Conservation (phyloP, 1,284 basidiomycete genomes). For the Microbotryum silenes-acaulis region DNA sequence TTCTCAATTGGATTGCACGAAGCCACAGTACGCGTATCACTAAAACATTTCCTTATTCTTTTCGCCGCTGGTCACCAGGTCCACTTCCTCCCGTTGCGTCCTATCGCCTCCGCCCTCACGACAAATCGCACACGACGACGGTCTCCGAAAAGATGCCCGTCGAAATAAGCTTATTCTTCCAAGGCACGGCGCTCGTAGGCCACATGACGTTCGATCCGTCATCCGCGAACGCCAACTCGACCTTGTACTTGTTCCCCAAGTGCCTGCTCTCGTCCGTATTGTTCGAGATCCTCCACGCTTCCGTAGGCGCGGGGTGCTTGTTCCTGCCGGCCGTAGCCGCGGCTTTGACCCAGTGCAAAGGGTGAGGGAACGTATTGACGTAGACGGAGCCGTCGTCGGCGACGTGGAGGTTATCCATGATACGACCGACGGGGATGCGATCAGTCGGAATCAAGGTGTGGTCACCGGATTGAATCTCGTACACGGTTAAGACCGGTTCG, state of each 20-base stretch:
- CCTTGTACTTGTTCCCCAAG: slow-evolving; percentile 18
- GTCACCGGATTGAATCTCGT: slow-evolving; percentile 21
- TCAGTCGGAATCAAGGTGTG: slow-evolving; percentile 22
- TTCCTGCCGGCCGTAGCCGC: slow-evolving; percentile 10
- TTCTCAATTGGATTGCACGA: too few relatives aligned
- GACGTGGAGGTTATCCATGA: slow-evolving; percentile 32
- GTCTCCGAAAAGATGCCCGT: slow-evolving; percentile 21
- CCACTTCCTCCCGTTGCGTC: background rate
- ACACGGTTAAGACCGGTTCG: slow-evolving; percentile 19
- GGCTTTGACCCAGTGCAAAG: slow-evolving; percentile 13
- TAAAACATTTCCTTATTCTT: too few relatives aligned
- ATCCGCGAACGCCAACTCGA: slow-evolving; percentile 25
- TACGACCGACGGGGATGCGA: slow-evolving; percentile 7
- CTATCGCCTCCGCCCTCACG: background rate
- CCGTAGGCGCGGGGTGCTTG: background rate
- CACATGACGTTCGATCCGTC: slow-evolving; percentile 19
- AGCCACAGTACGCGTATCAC: too few relatives aligned
- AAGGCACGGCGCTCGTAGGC: slow-evolving; percentile 22
- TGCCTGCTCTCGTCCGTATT: slow-evolving; percentile 13
- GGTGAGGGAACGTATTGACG: slow-evolving; percentile 18
- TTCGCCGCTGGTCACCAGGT: too few relatives aligned
- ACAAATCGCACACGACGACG: slow-evolving; percentile 4
- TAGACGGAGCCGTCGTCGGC: slow-evolving; percentile 22
- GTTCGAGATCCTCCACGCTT: slow-evolving; percentile 25
- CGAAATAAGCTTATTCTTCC: slow-evolving; percentile 26